phyloP scores from a whole-genome alignment of 441 rosid genomes.

The Theobroma grandiflorum region DNA sequence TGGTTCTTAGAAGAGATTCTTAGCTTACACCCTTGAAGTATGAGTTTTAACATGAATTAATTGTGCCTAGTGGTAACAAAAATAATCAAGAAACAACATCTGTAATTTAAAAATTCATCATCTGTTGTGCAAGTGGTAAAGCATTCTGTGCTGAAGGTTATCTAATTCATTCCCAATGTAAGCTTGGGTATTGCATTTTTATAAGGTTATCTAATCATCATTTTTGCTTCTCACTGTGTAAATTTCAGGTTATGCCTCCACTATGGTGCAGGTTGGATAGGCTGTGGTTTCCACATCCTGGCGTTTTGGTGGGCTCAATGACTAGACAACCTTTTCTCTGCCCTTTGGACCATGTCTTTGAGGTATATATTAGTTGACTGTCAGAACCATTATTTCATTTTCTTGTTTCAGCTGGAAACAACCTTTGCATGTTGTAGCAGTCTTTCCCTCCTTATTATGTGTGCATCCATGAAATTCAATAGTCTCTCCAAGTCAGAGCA shows the following conservation, averaged over 20 bases:
- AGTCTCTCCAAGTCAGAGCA: background rate
- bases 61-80: slow-evolving; percentile 9
- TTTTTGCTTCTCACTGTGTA: slow-evolving; percentile 16
- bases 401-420: slow-evolving; percentile 15
- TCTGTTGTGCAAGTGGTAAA: slow-evolving; percentile 7
- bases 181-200: slow-evolving; percentile 12
- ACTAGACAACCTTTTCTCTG: slow-evolving; percentile 96
- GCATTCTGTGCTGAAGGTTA: background rate
- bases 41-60: slow-evolving; percentile 13
- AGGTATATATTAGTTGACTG: slow-evolving; percentile 56
- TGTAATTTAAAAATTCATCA: slow-evolving; percentile 12
- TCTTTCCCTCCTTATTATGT: background rate
- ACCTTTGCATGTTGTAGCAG: slow-evolving; percentile 1
- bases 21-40: background rate
- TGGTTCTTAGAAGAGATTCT: background rate
- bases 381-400: slow-evolving; percentile 12
- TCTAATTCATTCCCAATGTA: slow-evolving; percentile 15
- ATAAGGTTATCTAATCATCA: slow-evolving; percentile 19
- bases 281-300: slow-evolving; percentile 98
- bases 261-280: slow-evolving; percentile 99
- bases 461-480: slow-evolving; percentile 7
- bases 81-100: slow-evolving; percentile 2
- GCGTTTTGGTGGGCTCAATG: slow-evolving; percentile 76
- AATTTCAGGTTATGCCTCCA: slow-evolving; percentile 94
- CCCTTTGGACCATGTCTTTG: slow-evolving; percentile 98